Evolutionary conservation across 768 basidiomycete species (phyloP).

Genomic region (Boletellus ananiceps): DNA sequence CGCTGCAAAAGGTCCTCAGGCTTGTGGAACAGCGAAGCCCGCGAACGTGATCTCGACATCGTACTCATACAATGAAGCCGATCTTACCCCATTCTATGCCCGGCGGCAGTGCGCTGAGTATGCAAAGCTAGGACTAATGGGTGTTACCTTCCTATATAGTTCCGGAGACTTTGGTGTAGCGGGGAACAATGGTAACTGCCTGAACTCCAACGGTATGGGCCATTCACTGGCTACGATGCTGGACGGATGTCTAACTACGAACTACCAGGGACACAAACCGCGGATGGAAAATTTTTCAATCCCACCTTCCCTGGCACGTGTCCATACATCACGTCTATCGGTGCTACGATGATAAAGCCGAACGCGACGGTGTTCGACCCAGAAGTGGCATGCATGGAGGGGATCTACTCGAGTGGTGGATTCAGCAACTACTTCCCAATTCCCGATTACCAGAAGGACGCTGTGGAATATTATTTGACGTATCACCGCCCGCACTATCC

Average conservation of each 20-base stretch:
- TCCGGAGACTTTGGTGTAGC: slow-evolving; percentile 46
- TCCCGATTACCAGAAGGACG: slow-evolving; percentile 36
- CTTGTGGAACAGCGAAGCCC: slow-evolving; percentile 34
- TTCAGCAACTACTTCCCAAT: slow-evolving; percentile 41
- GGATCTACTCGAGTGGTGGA: slow-evolving; percentile 30
- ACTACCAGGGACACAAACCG: slow-evolving; percentile 22
- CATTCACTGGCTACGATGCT: background rate
- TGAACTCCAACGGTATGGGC: slow-evolving; percentile 25
- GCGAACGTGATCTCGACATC: slow-evolving; percentile 41
- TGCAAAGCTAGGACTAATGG: slow-evolving; percentile 41
- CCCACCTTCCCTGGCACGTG: slow-evolving; percentile 42
- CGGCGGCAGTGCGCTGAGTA: slow-evolving; percentile 43
- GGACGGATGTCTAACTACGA: background rate
- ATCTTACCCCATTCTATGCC: slow-evolving; percentile 33
- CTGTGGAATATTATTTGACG: slow-evolving; percentile 30
- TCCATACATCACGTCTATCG: slow-evolving; percentile 43
- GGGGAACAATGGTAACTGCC: slow-evolving; percentile 30
- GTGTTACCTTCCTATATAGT: slow-evolving; percentile 39
- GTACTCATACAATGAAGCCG: slow-evolving; percentile 36
- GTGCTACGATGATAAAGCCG: slow-evolving; percentile 42
- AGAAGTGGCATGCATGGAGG: slow-evolving; percentile 29
- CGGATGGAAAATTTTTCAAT: slow-evolving; percentile 33
- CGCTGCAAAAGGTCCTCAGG: slow-evolving; percentile 23
- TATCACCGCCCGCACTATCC: slow-evolving; percentile 28
- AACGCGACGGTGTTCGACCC: slow-evolving; percentile 27